phyloP scores from a whole-genome alignment of 768 basidiomycete genomes.

The Pisolithus orientalis region DNA sequence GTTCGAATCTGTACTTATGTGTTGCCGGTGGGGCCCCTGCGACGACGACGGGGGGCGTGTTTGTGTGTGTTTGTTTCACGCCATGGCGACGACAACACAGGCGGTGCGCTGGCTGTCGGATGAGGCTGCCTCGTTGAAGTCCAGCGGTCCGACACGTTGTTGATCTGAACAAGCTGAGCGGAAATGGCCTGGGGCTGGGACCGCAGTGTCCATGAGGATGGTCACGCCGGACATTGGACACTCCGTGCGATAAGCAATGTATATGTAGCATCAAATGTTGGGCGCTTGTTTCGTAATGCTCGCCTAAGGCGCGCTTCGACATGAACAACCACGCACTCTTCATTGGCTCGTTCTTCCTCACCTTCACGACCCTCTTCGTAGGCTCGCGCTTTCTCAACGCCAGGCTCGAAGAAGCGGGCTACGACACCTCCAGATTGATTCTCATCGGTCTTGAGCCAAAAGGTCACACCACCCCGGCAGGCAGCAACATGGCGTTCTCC shows the following conservation, averaged over 20 bases:
- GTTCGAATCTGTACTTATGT: background rate
- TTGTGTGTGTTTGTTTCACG: slow-evolving; percentile 4
- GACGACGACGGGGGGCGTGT: background rate
- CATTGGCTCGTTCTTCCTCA: slow-evolving; percentile 43
- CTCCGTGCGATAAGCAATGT: no score
- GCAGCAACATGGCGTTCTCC: slow-evolving; percentile 12
- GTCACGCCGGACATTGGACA: no score
- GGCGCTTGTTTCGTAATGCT: no score
- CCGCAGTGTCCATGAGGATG: background rate
- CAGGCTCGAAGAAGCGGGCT: slow-evolving; percentile 47
- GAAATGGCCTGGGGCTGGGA: background rate
- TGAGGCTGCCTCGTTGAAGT: background rate
- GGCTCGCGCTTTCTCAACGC: slow-evolving; percentile 35
- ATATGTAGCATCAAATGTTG: no score
- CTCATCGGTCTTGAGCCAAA: slow-evolving; percentile 49
- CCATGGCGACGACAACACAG: background rate
- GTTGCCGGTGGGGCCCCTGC: background rate
- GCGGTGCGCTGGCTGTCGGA: background rate
- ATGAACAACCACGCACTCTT: slow-evolving; percentile 50
- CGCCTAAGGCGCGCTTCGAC: background rate
- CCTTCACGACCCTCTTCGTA: slow-evolving; percentile 43
- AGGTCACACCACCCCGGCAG: background rate
- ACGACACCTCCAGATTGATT: slow-evolving; percentile 53
- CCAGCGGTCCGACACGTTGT: background rate
- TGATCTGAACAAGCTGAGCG: background rate